A percentile compares a stretch with the other conserved stretches of the same genome.
phyloP scores from a whole-genome alignment of 176 grass and related monocot genomes.

The Rhynchospora tenuis region DNA sequence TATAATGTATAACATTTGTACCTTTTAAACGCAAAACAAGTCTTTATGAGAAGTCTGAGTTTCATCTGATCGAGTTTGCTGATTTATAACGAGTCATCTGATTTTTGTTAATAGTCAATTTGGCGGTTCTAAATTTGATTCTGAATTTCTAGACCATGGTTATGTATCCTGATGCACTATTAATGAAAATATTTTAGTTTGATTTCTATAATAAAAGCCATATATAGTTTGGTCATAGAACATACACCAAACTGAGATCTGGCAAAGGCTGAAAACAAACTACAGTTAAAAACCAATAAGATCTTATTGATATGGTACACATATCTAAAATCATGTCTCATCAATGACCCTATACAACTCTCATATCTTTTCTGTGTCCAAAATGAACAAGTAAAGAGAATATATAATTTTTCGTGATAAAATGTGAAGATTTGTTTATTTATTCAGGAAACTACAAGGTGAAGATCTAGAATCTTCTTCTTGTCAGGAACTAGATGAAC shows the following conservation, averaged over 20 bases:
- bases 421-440: neutral
- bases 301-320: neutral
- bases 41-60: no score
- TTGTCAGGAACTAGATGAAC: constrained; percentile 49
- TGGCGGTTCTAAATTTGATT: no score
- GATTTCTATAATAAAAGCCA: neutral
- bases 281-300: neutral
- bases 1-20: no score
- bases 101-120: no score
- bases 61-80: no score
- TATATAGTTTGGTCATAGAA: neutral
- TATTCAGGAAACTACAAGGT: constrained; percentile 60
- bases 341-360: neutral
- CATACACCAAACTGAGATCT: neutral
- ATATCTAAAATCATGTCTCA: neutral
- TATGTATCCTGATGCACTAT: no score
- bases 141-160: no score
- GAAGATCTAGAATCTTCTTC: constrained; percentile 55
- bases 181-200: neutral
- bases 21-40: no score
- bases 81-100: no score
- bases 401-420: neutral
- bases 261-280: neutral
- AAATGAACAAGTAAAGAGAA: neutral
- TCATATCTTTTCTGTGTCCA: neutral